phyloP scores from a whole-genome alignment of 176 grass and related monocot species.

The Chloris gayana region DNA sequence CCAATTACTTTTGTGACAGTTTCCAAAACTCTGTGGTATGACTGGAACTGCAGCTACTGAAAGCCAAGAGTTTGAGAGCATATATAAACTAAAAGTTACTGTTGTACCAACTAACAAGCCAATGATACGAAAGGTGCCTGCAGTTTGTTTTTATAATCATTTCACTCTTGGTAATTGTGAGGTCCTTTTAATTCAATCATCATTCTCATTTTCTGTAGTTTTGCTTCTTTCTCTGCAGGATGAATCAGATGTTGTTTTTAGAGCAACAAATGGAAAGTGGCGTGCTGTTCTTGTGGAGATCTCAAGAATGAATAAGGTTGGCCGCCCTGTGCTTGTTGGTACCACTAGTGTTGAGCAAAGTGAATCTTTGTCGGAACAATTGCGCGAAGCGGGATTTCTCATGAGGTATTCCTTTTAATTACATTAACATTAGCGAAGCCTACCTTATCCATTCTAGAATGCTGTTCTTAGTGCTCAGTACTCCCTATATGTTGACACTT shows the following conservation, averaged over 20 bases:
- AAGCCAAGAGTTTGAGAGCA: conserved; percentile 89
- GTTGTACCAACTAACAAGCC: conserved; percentile 97
- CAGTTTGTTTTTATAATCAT: conserved; percentile 14
- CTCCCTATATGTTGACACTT: background rate
- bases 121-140: conserved; percentile 93
- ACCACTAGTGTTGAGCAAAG: conserved; percentile 99
- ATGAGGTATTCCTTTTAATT: conserved; percentile 62
- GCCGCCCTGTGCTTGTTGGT: conserved; percentile 94
- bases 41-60: conserved; percentile 97
- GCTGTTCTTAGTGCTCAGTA: background rate
- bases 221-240: conserved; percentile 58
- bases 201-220: conserved; percentile 8
- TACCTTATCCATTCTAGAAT: conserved; percentile 1
- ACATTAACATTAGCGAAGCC: background rate
- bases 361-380: conserved; percentile 78
- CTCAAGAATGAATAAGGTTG: conserved; percentile 93
- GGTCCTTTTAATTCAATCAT: conserved; percentile 2
- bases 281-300: conserved; percentile 94
- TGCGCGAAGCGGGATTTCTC: conserved; percentile 87
- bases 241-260: conserved; percentile 98
- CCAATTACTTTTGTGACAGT: conserved; percentile 54
- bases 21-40: conserved; percentile 98
- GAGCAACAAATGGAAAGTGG: conserved; percentile 96
- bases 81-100: conserved; percentile 97
- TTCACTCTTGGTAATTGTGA: conserved; percentile 7